These are phyloP conservation scores for Fusarium pseudonygamai DNA, from an alignment of 2,329 filamentous ascomycete species.

Conservation along the genomic window DNA sequence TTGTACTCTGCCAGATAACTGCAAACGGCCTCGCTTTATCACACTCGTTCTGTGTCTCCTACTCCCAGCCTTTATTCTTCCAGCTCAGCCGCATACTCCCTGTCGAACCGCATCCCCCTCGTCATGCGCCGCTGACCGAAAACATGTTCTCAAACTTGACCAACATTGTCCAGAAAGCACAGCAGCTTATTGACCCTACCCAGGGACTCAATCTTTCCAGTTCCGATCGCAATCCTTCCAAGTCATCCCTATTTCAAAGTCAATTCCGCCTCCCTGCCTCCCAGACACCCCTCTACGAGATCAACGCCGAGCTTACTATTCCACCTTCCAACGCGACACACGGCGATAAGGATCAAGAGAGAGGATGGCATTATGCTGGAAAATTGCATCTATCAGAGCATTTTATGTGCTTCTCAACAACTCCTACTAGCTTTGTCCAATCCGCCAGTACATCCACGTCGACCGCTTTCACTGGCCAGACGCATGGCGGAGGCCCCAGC, in stretches of 20 bases:
- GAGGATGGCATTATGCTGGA: constrained; percentile 89
- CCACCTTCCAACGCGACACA: constrained; percentile 75
- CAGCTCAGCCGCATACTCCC: constrained; percentile 23
- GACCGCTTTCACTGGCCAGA: constrained; percentile 89
- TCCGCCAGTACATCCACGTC: constrained; percentile 82
- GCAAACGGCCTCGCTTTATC: background rate
- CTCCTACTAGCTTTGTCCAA: constrained; percentile 85
- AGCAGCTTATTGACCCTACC: constrained; percentile 92
- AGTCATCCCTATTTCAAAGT: constrained; percentile 90
- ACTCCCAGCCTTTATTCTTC: background rate
- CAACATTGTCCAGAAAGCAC: constrained; percentile 93
- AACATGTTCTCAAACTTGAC: constrained; percentile 71
- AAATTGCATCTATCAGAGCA: constrained; percentile 94
- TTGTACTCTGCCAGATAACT: background rate
- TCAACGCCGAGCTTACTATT: constrained; percentile 93
- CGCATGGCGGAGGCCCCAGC: constrained; percentile 89
- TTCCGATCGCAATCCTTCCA: constrained; percentile 85
- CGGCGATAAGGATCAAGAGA: constrained; percentile 75
- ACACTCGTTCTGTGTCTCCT: background rate
- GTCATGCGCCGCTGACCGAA: constrained; percentile 53
- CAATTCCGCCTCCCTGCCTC: constrained; percentile 95
- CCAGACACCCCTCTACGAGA: constrained; percentile 94
- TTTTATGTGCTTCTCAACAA: constrained; percentile 96
- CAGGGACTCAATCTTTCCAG: constrained; percentile 77
- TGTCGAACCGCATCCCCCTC: constrained; percentile 35